Evolutionary conservation across 495 filamentous ascomycete genomes (phyloP), one percentile per base, ranked within the genome.

Genomic region (Penicillium angulare): DNA sequence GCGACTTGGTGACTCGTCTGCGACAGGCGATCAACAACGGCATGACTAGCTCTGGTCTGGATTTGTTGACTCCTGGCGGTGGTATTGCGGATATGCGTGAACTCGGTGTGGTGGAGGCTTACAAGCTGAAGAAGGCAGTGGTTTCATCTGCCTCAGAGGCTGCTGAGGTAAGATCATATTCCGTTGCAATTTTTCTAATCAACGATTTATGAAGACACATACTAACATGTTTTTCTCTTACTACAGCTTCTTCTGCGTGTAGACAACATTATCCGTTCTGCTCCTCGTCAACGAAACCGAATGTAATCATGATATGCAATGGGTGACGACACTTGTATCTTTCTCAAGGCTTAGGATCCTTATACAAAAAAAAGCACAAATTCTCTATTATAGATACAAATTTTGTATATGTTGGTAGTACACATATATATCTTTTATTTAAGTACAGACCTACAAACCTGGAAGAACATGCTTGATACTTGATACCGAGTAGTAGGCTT

Each of bases 81-180:
- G 90, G 90, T 29, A 92, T 98, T 66, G 81, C 91, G 6, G 92
- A 98, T 65, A 98, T 98, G 93, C 82, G 92, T 36, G 89, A 97
- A 61, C 69, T 95, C 47, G 95, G 93, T 18, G 91, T 98, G n/a
- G 87, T 98, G 63, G 93, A 98, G 74, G 95, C 90, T 63, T 98
- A 97, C 78, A 97, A 98, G 78, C 73, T 98, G 66, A 98, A 98
- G 82, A 86, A 86, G 67, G 93, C 93, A 12, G 93, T 98, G 49
- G 93, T 98, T 29, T 89, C 85, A 20, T 96, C 90, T 48, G 93
- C 93, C 10, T 91, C 88, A 18, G 93, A 98, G 73, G 93, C 93
- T 27, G 92, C 93, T 48, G 95, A 98, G 82, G 91, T 96, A 78
- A 15, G 21, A 42, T 45, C 16, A 49, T 12, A 31, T 48, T 41